Evolutionary conservation across 495 filamentous ascomycete genomes (phyloP).

Genomic region (Oidiodendron maius): DNA sequence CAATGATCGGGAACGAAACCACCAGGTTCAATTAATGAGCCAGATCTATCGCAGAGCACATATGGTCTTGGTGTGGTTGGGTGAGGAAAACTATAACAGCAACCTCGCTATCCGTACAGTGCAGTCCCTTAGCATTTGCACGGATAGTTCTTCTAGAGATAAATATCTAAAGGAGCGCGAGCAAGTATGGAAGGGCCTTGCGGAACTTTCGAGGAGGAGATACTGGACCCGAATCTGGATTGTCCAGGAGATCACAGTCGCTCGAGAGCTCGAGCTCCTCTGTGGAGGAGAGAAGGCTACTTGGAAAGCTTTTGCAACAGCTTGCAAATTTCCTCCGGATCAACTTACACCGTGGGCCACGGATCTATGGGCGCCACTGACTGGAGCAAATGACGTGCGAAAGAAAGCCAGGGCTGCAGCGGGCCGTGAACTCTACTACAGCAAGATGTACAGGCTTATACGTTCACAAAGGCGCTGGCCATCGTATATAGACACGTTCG

Average conservation of each 20-base stretch:
- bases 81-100: conserved; percentile 2
- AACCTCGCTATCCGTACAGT: neutral
- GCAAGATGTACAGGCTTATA: too few relatives aligned
- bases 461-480: too few relatives aligned
- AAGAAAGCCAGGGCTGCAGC: too few relatives aligned
- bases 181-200: conserved; percentile 8
- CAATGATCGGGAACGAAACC: conserved; percentile 7
- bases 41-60: conserved; percentile 10
- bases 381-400: too few relatives aligned
- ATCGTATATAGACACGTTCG: too few relatives aligned
- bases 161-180: neutral
- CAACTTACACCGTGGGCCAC: too few relatives aligned
- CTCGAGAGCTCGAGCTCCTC: too few relatives aligned
- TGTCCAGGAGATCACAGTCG: conserved; percentile 7
- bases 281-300: too few relatives aligned
- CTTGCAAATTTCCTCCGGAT: too few relatives aligned
- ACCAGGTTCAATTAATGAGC: conserved; percentile 12
- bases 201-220: neutral
- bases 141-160: neutral
- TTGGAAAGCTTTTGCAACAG: too few relatives aligned
- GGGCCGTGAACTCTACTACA: too few relatives aligned
- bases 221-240: conserved; percentile 11
- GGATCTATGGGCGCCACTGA: too few relatives aligned
- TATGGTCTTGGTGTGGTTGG: conserved; percentile 7
- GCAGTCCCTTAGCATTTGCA: neutral